Evolutionary conservation across 805 yeast genomes (phyloP).

Genomic region (Candida insectorum): DNA sequence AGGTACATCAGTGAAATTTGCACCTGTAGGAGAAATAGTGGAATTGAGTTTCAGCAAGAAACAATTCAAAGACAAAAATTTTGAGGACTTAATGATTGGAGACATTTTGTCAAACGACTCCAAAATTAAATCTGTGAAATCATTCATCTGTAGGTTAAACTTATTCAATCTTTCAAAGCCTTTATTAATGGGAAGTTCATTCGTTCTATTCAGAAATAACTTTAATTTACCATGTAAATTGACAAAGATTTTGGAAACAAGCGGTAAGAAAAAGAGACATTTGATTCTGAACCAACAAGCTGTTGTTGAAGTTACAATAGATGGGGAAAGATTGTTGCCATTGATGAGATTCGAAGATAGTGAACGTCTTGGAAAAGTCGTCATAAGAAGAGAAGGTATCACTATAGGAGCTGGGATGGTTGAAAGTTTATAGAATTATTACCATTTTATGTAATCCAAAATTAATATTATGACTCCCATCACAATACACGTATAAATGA

Average conservation of each 20-base stretch:
- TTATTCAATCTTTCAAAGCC: slow-evolving; percentile 58
- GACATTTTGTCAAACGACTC: slow-evolving; percentile 40
- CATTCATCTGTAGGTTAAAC: slow-evolving; percentile 25
- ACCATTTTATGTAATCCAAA: slow-evolving; percentile 28
- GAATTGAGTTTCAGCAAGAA: slow-evolving; percentile 46
- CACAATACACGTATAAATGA: slow-evolving; percentile 30
- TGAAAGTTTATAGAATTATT: slow-evolving; percentile 16
- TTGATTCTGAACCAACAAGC: slow-evolving; percentile 60
- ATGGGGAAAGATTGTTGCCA: slow-evolving; percentile 48
- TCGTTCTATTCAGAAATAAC: slow-evolving; percentile 74
- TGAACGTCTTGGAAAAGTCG: slow-evolving; percentile 60
- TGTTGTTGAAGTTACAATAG: slow-evolving; percentile 50
- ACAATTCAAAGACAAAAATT: slow-evolving; percentile 45
- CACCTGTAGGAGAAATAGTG: slow-evolving; percentile 58
- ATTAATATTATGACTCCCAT: slow-evolving; percentile 33
- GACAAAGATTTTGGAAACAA: slow-evolving; percentile 36
- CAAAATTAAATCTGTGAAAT: slow-evolving; percentile 22
- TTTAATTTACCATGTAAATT: slow-evolving; percentile 69
- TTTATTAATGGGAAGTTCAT: slow-evolving; percentile 72
- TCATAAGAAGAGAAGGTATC: slow-evolving; percentile 63
- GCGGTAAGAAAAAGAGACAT: slow-evolving; percentile 39
- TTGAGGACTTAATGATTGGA: slow-evolving; percentile 61
- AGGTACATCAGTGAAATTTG: slow-evolving; percentile 43
- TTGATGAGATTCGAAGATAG: slow-evolving; percentile 46
- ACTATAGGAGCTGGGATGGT: slow-evolving; percentile 68